Evolutionary conservation across 2,329 filamentous ascomycete species (phyloP).

Genomic region (Beauveria sp.): DNA sequence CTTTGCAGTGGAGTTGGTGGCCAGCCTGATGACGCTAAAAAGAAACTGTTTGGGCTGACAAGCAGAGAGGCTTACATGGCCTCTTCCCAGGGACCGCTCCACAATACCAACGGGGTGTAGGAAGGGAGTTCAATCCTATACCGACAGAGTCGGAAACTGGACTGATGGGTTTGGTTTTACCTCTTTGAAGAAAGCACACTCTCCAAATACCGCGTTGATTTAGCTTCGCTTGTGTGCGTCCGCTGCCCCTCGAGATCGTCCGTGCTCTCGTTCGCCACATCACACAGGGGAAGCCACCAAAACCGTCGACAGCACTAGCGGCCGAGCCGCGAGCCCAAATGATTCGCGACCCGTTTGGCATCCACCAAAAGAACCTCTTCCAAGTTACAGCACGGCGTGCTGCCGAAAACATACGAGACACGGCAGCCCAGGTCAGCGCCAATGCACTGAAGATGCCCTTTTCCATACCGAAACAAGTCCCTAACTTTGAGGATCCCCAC

Average conservation of each 20-base stretch:
- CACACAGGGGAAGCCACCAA: neutral
- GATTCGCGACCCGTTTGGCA: conserved; percentile 39
- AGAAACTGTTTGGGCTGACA: neutral
- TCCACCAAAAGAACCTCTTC: conserved; percentile 38
- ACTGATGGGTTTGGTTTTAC: neutral
- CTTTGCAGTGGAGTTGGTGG: neutral
- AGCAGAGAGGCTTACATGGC: conserved; percentile 10
- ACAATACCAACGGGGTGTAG: neutral
- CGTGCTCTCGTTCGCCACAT: neutral
- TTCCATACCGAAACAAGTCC: conserved; percentile 60
- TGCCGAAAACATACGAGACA: conserved; percentile 35
- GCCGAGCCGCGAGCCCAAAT: conserved; percentile 20
- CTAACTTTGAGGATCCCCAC: conserved; percentile 58
- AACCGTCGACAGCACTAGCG: conserved; percentile 3
- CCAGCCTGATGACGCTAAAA: neutral
- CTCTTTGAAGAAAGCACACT: no score
- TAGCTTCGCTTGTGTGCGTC: no score
- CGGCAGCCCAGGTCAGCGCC: conserved; percentile 41
- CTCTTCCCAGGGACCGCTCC: conserved; percentile 4
- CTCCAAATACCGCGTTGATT: no score
- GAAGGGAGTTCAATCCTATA: neutral
- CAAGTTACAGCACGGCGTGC: conserved; percentile 39
- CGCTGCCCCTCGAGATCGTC: no score
- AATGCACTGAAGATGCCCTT: conserved; percentile 55
- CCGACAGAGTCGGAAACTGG: neutral